Conservation (phyloP, 805 yeast genomes). For the Zygosaccharomyces bailii region DNA sequence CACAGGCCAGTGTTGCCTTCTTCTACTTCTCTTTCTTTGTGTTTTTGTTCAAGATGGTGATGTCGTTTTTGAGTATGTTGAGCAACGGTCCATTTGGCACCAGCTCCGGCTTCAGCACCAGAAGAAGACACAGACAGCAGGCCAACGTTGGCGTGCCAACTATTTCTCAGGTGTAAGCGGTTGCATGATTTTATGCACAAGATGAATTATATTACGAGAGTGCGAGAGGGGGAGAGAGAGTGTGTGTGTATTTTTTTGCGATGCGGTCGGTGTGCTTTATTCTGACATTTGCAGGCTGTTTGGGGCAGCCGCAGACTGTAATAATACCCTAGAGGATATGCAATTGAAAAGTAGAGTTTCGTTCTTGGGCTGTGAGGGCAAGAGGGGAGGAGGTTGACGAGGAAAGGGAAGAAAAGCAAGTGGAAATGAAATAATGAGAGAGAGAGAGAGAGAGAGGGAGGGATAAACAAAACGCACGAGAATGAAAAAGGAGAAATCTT, state of each 20-base stretch:
- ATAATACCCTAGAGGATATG: conserved; percentile 1
- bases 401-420: conserved; percentile 3
- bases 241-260: neutral
- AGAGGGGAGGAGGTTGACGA: neutral
- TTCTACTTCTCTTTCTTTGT: conserved; percentile 78
- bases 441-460: too few species aligned
- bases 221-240: neutral
- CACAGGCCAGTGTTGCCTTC: conserved; percentile 82
- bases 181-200: neutral
- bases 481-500: too few species aligned
- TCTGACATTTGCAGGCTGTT: neutral
- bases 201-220: too few species aligned
- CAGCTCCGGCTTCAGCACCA: conserved; percentile 32
- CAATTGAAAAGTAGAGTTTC: neutral
- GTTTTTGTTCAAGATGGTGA: conserved; percentile 60
- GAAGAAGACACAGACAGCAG: conserved; percentile 40
- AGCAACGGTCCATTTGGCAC: conserved; percentile 34
- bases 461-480: too few species aligned
- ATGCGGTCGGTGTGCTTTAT: neutral
- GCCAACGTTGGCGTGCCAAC: conserved; percentile 85
- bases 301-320: neutral
- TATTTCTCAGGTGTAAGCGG: conserved; percentile 73
- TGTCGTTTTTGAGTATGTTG: conserved; percentile 52
- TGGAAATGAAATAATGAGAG: neutral
- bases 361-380: neutral